A percentile compares a stretch with the other conserved stretches of the same genome.
phyloP scores from a whole-genome alignment of 352 stramenopile species.

The Phytophthora lateralis region DNA sequence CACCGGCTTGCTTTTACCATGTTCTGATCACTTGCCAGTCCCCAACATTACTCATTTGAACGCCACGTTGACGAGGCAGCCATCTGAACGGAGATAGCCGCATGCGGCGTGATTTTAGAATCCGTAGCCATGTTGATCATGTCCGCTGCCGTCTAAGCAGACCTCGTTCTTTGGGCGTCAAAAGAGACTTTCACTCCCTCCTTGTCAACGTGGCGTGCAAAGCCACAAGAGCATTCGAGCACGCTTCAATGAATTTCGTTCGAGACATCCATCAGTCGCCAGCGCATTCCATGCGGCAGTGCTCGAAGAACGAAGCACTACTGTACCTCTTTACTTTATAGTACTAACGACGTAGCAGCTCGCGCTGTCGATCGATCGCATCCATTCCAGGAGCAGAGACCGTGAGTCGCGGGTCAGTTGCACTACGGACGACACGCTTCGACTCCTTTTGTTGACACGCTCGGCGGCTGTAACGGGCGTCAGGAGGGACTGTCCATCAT shows the following conservation, averaged over 20 bases:
- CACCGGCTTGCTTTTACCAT: slow-evolving; percentile 19
- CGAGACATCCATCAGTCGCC: slow-evolving; percentile 10
- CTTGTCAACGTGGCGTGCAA: slow-evolving; percentile 4
- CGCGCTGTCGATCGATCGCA: slow-evolving; percentile 12
- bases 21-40: background rate
- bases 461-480: slow-evolving; percentile 6
- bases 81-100: slow-evolving; percentile 11
- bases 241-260: slow-evolving; percentile 33
- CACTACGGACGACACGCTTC: background rate
- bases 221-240: slow-evolving; percentile 14
- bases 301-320: background rate
- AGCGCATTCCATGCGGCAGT: slow-evolving; percentile 5
- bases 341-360: slow-evolving; percentile 14
- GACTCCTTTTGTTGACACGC: slow-evolving; percentile 11
- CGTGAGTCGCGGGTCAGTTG: slow-evolving; percentile 10
- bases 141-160: background rate
- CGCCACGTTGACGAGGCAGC: slow-evolving; percentile 12
- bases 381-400: slow-evolving; percentile 17
- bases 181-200: slow-evolving; percentile 4
- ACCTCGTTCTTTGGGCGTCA: background rate
- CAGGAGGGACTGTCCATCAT: slow-evolving; percentile 9
- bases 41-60: background rate
- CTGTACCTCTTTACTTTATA: slow-evolving; percentile 10
- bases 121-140: slow-evolving; percentile 19
- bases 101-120: slow-evolving; percentile 2